Evolutionary conservation across 1,284 basidiomycete species (phyloP).

Genomic region (Sporisorium scitamineum): DNA sequence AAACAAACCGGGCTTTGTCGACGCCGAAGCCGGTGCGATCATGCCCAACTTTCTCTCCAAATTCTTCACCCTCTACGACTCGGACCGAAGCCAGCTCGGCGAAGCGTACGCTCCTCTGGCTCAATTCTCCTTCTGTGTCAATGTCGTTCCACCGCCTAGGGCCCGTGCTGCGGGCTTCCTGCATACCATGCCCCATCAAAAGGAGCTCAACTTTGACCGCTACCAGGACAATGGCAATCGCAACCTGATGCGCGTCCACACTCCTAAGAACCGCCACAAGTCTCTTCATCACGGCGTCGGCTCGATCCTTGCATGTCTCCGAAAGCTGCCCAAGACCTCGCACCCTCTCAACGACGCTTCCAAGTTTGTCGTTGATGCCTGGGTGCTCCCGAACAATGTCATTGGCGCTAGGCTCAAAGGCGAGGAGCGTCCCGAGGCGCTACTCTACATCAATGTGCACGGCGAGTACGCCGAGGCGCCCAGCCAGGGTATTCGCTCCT

Average conservation of each 20-base stretch:
- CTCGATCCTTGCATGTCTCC: slow-evolving; percentile 76
- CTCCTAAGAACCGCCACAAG: slow-evolving; percentile 46
- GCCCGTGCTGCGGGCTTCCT: slow-evolving; percentile 67
- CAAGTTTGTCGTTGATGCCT: slow-evolving; percentile 90
- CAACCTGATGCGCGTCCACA: slow-evolving; percentile 62
- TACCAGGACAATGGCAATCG: slow-evolving; percentile 73
- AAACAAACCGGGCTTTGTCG: slow-evolving; percentile 81
- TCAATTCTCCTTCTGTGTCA: slow-evolving; percentile 87
- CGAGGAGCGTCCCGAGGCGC: slow-evolving; percentile 70
- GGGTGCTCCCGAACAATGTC: slow-evolving; percentile 73
- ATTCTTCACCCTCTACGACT: slow-evolving; percentile 84
- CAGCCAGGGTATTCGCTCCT: slow-evolving; percentile 81
- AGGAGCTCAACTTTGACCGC: slow-evolving; percentile 79
- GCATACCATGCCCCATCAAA: slow-evolving; percentile 79
- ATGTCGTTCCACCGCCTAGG: slow-evolving; percentile 84
- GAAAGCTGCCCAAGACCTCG: slow-evolving; percentile 79
- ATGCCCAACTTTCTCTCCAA: slow-evolving; percentile 80
- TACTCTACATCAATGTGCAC: slow-evolving; percentile 85
- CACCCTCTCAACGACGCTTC: slow-evolving; percentile 76
- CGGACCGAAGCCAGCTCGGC: slow-evolving; percentile 77
- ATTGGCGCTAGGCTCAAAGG: slow-evolving; percentile 56
- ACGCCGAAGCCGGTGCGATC: slow-evolving; percentile 76
- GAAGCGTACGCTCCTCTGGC: slow-evolving; percentile 85
- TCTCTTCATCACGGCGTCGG: slow-evolving; percentile 78
- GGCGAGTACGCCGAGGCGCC: slow-evolving; percentile 86